These are phyloP conservation scores for Eucalyptus erythrocorys DNA, from an alignment of 345 rosid genomes.

Conservation along the genomic window DNA sequence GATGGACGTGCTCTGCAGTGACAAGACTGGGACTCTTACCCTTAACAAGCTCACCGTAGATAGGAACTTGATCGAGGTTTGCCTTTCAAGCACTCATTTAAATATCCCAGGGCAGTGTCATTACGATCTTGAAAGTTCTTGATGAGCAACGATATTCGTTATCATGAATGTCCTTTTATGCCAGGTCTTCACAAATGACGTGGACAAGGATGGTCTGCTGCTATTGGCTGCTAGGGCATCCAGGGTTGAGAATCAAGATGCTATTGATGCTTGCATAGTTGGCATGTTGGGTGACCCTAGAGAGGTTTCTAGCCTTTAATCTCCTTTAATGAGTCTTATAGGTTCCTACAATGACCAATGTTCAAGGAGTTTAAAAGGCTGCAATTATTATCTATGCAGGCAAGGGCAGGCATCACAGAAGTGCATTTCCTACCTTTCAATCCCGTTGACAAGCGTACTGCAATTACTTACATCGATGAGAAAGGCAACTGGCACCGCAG, in stretches of 20 bases:
- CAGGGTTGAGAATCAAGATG: conserved; percentile 88
- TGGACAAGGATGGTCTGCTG: conserved; percentile 42
- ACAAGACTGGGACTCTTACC: conserved; percentile 91
- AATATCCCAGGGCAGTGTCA: background rate
- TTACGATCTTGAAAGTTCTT: background rate
- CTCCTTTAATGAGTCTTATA: background rate
- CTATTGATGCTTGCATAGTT: conserved; percentile 90
- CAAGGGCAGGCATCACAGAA: conserved; percentile 83
- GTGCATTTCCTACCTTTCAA: conserved; percentile 92
- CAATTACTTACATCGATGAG: conserved; percentile 67
- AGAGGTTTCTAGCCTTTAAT: conserved; percentile 22
- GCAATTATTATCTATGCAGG: conserved; percentile 14
- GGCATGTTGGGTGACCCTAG: conserved; percentile 76
- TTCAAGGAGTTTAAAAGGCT: background rate
- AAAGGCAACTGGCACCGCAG: conserved; percentile 68
- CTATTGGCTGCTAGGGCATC: conserved; percentile 84
- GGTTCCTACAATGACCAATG: background rate
- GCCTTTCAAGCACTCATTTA: background rate
- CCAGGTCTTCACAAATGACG: conserved; percentile 39
- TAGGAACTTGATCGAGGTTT: conserved; percentile 67
- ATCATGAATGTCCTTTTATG: background rate
- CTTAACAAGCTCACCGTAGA: conserved; percentile 95
- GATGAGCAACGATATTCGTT: background rate
- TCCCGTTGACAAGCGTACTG: conserved; percentile 91
- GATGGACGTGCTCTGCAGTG: conserved; percentile 96